Conservation (phyloP, 768 basidiomycete species). For the Pholiota conissans region DNA sequence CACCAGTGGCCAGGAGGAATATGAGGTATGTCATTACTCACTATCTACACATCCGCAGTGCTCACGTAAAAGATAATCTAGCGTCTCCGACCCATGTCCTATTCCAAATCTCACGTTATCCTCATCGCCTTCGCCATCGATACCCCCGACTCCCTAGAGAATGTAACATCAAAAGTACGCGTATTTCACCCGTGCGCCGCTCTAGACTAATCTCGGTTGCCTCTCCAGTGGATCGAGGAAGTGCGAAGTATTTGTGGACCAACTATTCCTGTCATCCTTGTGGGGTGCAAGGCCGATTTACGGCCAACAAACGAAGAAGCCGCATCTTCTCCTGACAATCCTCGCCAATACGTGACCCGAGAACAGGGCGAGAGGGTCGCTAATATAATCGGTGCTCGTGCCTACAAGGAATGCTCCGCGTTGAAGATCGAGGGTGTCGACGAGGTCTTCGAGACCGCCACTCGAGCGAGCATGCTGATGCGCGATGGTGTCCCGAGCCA, state of each 20-base stretch:
- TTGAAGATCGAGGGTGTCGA: constrained; percentile 91
- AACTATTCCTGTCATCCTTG: constrained; percentile 89
- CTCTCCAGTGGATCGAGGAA: constrained; percentile 92
- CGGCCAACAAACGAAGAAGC: constrained; percentile 58
- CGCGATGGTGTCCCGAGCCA: constrained; percentile 72
- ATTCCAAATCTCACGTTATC: constrained; percentile 98
- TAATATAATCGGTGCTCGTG: constrained; percentile 81
- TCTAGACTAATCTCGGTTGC: constrained; percentile 16
- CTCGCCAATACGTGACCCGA: constrained; percentile 62
- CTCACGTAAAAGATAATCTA: constrained; percentile 28
- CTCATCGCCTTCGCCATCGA: constrained; percentile 97
- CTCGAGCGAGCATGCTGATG: constrained; percentile 95
- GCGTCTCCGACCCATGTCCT: constrained; percentile 94
- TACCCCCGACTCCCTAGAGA: constrained; percentile 95
- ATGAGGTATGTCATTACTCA: constrained; percentile 64
- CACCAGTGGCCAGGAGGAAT: constrained; percentile 94
- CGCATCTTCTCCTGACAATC: constrained; percentile 43
- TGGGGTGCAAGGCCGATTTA: constrained; percentile 95
- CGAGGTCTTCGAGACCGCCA: constrained; percentile 97
- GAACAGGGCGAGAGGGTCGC: constrained; percentile 84
- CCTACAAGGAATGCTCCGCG: constrained; percentile 94
- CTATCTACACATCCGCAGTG: constrained; percentile 5
- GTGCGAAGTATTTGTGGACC: constrained; percentile 95
- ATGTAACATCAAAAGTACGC: constrained; percentile 86
- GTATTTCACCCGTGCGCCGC: constrained; percentile 7